Evolutionary conservation across 1,139 yeast species (phyloP).

Genomic region (Yamadazyma trypodendri): DNA sequence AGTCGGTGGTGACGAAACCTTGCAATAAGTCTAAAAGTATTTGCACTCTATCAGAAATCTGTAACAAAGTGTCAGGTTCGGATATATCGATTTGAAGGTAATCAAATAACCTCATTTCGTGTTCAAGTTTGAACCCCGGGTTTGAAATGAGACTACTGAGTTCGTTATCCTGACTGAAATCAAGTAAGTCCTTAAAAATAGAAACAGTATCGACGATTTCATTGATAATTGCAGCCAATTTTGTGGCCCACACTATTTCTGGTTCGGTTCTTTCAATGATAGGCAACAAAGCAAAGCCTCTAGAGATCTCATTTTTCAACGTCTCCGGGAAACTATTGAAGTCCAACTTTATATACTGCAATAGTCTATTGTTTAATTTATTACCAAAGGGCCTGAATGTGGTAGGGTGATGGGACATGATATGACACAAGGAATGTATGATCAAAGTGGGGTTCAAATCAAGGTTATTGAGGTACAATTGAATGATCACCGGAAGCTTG

Average conservation of each 20-base stretch:
- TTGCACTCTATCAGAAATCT: constrained; percentile 50
- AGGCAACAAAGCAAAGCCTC: constrained; percentile 61
- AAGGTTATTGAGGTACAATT: constrained; percentile 49
- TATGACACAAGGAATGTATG: constrained; percentile 47
- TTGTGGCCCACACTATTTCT: constrained; percentile 48
- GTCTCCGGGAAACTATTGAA: constrained; percentile 31
- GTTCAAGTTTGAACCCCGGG: constrained; percentile 7
- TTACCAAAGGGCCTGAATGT: constrained; percentile 79
- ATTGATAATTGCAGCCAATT: constrained; percentile 30
- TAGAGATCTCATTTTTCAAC: constrained; percentile 44
- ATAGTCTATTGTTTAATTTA: constrained; percentile 52
- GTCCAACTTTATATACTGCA: constrained; percentile 30
- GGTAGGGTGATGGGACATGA: constrained; percentile 64
- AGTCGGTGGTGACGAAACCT: constrained; percentile 45
- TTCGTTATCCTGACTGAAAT: constrained; percentile 54
- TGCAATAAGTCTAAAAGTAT: constrained; percentile 44
- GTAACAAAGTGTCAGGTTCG: constrained; percentile 48
- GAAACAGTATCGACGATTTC: constrained; percentile 54
- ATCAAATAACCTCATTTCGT: constrained; percentile 28
- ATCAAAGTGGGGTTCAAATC: constrained; percentile 38
- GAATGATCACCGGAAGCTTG: constrained; percentile 61
- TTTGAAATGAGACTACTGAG: constrained; percentile 23
- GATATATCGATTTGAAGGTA: constrained; percentile 58
- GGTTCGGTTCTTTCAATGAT: constrained; percentile 52
- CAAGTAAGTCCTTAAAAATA: constrained; percentile 58